Percentiles rank a stretch among this genome's conserved stretches.
phyloP scores from a whole-genome alignment of 1,284 basidiomycete species.

The Cryptococcus neoformans region DNA sequence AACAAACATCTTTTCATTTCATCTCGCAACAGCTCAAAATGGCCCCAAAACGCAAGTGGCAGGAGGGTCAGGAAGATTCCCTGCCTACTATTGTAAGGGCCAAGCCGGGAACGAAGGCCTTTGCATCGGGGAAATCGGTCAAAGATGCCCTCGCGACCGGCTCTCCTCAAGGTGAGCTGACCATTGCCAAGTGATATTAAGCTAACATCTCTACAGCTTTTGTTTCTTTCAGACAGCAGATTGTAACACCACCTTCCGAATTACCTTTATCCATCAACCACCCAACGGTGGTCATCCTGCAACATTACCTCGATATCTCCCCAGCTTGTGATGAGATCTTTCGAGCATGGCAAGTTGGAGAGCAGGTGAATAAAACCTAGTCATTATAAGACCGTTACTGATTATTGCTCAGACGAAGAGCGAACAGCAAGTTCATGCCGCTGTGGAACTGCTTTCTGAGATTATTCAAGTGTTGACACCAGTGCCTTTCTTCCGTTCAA shows the following conservation, averaged over 20 bases:
- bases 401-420: constrained; percentile 26
- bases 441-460: constrained; percentile 38
- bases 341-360: constrained; percentile 43
- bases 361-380: constrained; percentile 24
- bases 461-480: constrained; percentile 44
- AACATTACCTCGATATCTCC: constrained; percentile 48
- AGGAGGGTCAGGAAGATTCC: too few species aligned
- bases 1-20: too few species aligned
- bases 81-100: too few species aligned
- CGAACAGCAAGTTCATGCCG: constrained; percentile 34
- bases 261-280: constrained; percentile 45
- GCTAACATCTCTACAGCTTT: neutral
- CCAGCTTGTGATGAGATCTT: constrained; percentile 48
- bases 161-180: constrained; percentile 39
- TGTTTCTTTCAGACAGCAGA: constrained; percentile 47
- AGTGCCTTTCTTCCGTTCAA: constrained; percentile 48
- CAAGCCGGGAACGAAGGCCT: constrained; percentile 32
- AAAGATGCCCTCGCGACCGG: constrained; percentile 40
- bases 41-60: too few species aligned
- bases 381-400: neutral
- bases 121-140: constrained; percentile 38
- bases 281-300: constrained; percentile 44
- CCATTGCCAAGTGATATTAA: too few species aligned
- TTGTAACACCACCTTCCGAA: constrained; percentile 39
- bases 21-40: too few species aligned